phyloP scores from a whole-genome alignment of 2,329 filamentous ascomycete genomes.

The Curvularia spicifera region DNA sequence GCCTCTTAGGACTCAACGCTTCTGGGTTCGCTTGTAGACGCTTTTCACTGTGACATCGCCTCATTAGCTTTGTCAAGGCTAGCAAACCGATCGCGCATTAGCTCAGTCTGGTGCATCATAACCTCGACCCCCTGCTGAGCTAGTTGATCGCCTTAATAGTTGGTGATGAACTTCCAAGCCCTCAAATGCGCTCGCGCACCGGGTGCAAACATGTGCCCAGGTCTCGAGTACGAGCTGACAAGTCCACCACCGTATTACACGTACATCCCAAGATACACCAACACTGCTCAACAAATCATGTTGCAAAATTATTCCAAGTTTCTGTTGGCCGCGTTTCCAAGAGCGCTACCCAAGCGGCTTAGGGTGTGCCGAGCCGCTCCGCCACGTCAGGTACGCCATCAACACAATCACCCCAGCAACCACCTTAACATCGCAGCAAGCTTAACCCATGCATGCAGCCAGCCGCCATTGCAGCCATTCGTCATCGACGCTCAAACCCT shows the following conservation, averaged over 20 bases:
- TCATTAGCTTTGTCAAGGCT: too few species aligned
- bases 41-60: too few species aligned
- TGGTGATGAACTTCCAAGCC: too few species aligned
- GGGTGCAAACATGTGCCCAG: neutral
- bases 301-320: neutral
- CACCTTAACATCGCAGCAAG: slow-evolving; percentile 14
- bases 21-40: too few species aligned
- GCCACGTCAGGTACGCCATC: slow-evolving; percentile 37
- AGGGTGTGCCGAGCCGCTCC: slow-evolving; percentile 22
- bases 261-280: neutral
- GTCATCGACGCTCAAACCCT: slow-evolving; percentile 20
- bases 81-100: too few species aligned
- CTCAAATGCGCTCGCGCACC: neutral
- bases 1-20: too few species aligned
- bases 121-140: too few species aligned
- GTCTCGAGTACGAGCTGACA: too few species aligned
- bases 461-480: slow-evolving; percentile 37
- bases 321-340: slow-evolving; percentile 17
- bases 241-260: neutral
- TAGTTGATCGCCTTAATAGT: too few species aligned
- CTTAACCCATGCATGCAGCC: slow-evolving; percentile 24
- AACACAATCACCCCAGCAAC: slow-evolving; percentile 44
- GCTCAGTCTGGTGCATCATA: too few species aligned
- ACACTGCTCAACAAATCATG: slow-evolving; percentile 6
- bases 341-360: slow-evolving; percentile 16